phyloP scores from a whole-genome alignment of 2,329 filamentous ascomycete genomes.

The Alternaria ethzedia region DNA sequence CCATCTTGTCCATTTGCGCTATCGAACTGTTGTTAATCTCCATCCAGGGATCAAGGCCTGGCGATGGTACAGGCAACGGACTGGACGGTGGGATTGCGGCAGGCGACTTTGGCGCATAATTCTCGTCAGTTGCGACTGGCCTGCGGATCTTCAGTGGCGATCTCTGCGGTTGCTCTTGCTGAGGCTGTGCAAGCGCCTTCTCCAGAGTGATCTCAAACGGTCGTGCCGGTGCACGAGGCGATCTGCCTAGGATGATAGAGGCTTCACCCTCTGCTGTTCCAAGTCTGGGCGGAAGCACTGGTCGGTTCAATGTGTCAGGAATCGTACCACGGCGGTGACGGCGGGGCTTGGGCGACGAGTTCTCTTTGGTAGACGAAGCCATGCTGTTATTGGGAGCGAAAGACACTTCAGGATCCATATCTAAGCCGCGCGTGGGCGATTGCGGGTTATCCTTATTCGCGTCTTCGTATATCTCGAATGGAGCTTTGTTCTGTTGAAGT shows the following conservation, averaged over 20 bases:
- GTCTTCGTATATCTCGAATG: constrained; percentile 44
- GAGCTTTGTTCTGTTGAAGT: constrained; percentile 19
- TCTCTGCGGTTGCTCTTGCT: constrained; percentile 18
- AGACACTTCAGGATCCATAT: constrained; percentile 17
- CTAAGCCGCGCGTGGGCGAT: constrained; percentile 12
- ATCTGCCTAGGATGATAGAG: constrained; percentile 29
- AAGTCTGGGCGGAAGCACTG: constrained; percentile 17
- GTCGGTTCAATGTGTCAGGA: constrained; percentile 21
- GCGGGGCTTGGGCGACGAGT: constrained; percentile 34
- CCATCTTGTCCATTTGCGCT: constrained; percentile 40
- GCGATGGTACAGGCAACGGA: constrained; percentile 41
- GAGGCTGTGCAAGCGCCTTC: constrained; percentile 10
- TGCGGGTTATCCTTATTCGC: constrained; percentile 25
- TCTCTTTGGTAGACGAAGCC: constrained; percentile 38
- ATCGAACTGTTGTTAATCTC: constrained; percentile 37
- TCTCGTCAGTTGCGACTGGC: constrained; percentile 27
- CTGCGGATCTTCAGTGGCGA: constrained; percentile 31
- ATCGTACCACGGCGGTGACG: constrained; percentile 32
- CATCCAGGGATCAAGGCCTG: constrained; percentile 40
- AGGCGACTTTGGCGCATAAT: constrained; percentile 26
- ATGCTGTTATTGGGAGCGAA: constrained; percentile 24
- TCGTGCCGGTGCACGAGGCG: constrained; percentile 16
- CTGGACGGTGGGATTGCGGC: constrained; percentile 30
- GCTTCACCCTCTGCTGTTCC: constrained; percentile 26
- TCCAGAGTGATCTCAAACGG: constrained; percentile 14